These are phyloP conservation scores for Ampelomyces quisqualis DNA, from an alignment of 2,329 filamentous ascomycete genomes.

Conservation along the genomic window DNA sequence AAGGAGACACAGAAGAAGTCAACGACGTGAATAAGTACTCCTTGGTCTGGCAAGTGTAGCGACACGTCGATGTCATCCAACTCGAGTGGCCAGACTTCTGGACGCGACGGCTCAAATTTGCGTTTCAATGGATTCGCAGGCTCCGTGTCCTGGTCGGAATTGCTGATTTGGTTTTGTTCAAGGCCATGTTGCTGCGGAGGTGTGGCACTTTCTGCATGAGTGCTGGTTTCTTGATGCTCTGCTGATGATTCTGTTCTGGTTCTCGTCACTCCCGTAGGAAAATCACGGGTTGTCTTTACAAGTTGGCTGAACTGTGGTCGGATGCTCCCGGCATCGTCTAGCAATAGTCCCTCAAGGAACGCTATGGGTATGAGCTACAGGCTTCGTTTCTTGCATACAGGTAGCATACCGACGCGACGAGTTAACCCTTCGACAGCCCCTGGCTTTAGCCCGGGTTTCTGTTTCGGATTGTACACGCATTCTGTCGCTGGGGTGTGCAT, in stretches of 20 bases:
- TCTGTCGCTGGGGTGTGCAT: conserved; percentile 24
- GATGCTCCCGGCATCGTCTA: conserved; percentile 31
- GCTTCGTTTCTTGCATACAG: background rate
- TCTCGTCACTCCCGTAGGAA: background rate
- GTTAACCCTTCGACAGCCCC: conserved; percentile 39
- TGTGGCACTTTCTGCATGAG: background rate
- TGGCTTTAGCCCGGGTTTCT: conserved; percentile 37
- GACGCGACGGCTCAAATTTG: conserved; percentile 19
- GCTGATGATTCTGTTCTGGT: background rate
- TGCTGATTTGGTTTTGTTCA: too few species aligned
- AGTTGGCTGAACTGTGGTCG: conserved; percentile 22
- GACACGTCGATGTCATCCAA: conserved; percentile 26
- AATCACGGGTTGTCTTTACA: background rate
- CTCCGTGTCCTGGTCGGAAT: too few species aligned
- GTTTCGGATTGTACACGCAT: conserved; percentile 36
- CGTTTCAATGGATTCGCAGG: conserved; percentile 32
- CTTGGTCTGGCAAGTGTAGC: conserved; percentile 29
- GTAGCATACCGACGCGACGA: conserved; percentile 32
- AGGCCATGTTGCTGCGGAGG: background rate
- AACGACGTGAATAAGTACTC: conserved; percentile 27
- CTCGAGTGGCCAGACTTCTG: conserved; percentile 19
- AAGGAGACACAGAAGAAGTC: conserved; percentile 37
- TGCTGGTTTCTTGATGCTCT: conserved; percentile 1
- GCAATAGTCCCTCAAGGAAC: conserved; percentile 33
- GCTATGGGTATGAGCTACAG: conserved; percentile 22